These are phyloP conservation scores for Tetrahymena thermophila DNA, from an alignment of 73 alveolate species.

Conservation along the genomic window DNA sequence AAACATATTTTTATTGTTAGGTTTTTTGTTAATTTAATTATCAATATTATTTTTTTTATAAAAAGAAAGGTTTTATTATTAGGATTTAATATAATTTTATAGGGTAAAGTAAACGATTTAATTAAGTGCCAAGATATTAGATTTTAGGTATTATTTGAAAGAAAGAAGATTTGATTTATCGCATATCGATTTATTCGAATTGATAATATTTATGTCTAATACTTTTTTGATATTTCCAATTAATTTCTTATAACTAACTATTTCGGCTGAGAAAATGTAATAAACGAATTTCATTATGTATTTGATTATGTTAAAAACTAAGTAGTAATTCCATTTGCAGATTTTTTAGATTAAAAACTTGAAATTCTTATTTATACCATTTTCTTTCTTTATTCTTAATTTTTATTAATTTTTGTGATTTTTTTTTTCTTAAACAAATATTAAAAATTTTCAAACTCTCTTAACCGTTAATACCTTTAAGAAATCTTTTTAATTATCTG, in stretches of 20 bases:
- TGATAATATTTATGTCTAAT: neutral
- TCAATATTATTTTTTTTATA: neutral
- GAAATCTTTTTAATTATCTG: neutral
- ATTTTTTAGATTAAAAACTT: neutral
- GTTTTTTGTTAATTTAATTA: neutral
- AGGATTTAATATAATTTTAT: neutral
- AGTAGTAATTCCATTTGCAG: neutral
- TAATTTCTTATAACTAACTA: neutral
- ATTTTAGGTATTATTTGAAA: neutral
- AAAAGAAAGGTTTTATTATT: neutral
- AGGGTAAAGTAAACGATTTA: neutral
- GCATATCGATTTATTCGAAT: neutral
- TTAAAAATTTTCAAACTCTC: neutral
- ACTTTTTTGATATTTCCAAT: neutral
- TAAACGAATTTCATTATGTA: neutral
- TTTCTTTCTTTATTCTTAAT: neutral
- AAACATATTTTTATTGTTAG: too few relatives aligned
- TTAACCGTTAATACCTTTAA: neutral
- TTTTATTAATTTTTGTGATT: neutral
- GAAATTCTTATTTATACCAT: neutral
- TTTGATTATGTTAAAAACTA: neutral
- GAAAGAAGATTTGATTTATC: neutral
- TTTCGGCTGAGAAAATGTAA: neutral
- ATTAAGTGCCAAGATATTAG: neutral
- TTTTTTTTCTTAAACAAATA: neutral